Percentiles rank a stretch among this genome's conserved stretches.
These are phyloP conservation scores for Pittosporum tobira DNA, from an alignment of 129 eudicot genomes.

Conservation along the genomic window DNA sequence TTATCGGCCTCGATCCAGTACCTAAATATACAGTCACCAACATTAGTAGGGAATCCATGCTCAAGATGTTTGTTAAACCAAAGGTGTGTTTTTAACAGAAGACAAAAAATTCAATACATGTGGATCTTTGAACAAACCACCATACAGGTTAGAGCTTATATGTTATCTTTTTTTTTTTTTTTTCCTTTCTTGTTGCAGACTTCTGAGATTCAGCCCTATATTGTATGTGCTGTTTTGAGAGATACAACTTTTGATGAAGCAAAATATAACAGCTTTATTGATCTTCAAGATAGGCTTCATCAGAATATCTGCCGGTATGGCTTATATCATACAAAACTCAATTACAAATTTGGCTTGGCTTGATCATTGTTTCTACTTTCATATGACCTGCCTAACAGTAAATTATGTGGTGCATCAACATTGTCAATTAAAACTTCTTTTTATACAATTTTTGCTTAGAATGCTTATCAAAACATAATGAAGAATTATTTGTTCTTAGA, in stretches of 20 bases:
- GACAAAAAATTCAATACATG: background rate
- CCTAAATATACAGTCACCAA: constrained; percentile 50
- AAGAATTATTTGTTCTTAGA: too few species aligned
- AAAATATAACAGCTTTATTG: constrained; percentile 91
- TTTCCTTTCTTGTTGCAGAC: constrained; percentile 43
- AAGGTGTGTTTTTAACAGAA: constrained; percentile 41
- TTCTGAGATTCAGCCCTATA: constrained; percentile 57
- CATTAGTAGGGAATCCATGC: constrained; percentile 49
- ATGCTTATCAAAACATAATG: too few species aligned
- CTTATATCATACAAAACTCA: background rate
- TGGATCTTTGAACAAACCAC: background rate
- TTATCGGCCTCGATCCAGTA: constrained; percentile 55
- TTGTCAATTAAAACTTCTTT: too few species aligned
- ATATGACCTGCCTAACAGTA: background rate
- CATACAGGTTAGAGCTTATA: background rate
- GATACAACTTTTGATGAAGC: constrained; percentile 81
- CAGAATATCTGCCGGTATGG: constrained; percentile 89
- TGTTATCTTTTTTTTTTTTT: background rate
- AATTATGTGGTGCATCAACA: background rate
- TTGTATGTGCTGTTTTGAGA: constrained; percentile 95
- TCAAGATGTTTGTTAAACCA: constrained; percentile 74
- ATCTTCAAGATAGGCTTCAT: constrained; percentile 93
- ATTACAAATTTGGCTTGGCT: background rate
- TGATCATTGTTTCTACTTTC: constrained; percentile 3
- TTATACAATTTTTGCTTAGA: too few species aligned